phyloP scores from a whole-genome alignment of 768 basidiomycete genomes.

The Kwoniella sp. region DNA sequence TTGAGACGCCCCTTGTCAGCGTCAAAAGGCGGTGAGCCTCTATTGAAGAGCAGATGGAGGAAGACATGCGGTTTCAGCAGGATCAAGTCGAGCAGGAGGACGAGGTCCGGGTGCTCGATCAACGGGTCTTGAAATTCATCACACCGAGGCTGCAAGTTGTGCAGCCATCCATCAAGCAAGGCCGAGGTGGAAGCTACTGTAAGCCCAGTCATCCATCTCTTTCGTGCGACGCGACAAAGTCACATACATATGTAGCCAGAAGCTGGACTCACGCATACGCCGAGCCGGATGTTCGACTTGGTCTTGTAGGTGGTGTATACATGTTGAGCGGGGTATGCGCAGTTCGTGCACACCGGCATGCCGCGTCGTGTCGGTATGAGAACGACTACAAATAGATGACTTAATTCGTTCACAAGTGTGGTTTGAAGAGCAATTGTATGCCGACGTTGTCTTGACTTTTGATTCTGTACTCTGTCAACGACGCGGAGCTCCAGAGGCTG shows the following conservation, averaged over 20 bases:
- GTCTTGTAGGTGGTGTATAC: conserved; percentile 56
- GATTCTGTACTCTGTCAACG: too few relatives aligned
- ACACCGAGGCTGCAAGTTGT: conserved; percentile 39
- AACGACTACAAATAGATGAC: neutral
- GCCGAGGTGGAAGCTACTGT: neutral
- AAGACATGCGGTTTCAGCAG: conserved; percentile 55
- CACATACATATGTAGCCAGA: neutral
- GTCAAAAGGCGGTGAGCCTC: conserved; percentile 39
- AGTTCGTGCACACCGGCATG: conserved; percentile 56
- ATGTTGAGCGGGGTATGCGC: conserved; percentile 44
- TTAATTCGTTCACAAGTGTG: too few relatives aligned
- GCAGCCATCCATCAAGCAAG: neutral
- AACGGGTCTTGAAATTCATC: conserved; percentile 53
- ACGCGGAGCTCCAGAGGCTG: neutral
- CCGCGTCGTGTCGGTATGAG: neutral
- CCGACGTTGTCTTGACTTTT: too few relatives aligned
- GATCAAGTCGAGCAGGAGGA: conserved; percentile 55
- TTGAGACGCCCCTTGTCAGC: conserved; percentile 7
- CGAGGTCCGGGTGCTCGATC: conserved; percentile 54
- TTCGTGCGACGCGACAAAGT: too few relatives aligned
- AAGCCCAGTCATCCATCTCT: neutral
- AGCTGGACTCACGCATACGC: conserved; percentile 52
- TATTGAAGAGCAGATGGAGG: conserved; percentile 55
- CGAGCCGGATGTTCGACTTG: conserved; percentile 54
- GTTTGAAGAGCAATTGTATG: too few relatives aligned